Evolutionary conservation across 805 yeast genomes (phyloP), one percentile per base, ranked within the genome.

Genomic region (Candida easanensis): DNA sequence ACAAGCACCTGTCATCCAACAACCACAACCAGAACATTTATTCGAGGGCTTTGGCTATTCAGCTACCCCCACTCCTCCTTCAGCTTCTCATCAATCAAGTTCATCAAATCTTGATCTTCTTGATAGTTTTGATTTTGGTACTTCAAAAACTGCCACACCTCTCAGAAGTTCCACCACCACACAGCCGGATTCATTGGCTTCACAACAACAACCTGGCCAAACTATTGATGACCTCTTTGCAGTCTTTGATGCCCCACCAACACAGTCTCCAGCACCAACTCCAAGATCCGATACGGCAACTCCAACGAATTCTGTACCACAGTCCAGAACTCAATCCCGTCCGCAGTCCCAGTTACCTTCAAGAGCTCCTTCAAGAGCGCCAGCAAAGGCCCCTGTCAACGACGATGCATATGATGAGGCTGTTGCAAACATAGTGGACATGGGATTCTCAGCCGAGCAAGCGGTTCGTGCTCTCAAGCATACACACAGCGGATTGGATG

Each of bases 351-450:
- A 32, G 30, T 30, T 30, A 6, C 33, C 33, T 10, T 26, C 25
- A 22, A 22, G 25, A 25, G 10, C 33, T 5, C 5, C 27, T 16
- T 14, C 39, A 26, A 26, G 23, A 28, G 20, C 34, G n/a, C 23
- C n/a, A n/a, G 21, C 36, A 11, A 21, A 14, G 20, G 16, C 11
- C 6, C 33, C n/a, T 6, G 21, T 30, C 6, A 44, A 45, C 20
- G 38, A 45, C 11, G 57, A 45, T 28, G 58, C 58, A 8, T 60
- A 62, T 35, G 85, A 80, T 50, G 65, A 65, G 33, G 70, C 79
- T 1, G 57, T 86, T 15, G 91, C 91, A 0, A 85, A 80, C 51
- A 67, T 87, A 33, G 63, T 85, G 3, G 93, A 87, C 46, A 88
- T 88, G 79, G 96, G 96, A 3, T 88, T 88, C 54, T 62, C 82